phyloP scores from a whole-genome alignment of 805 yeast genomes.

The Nakazawaea pomicola region DNA sequence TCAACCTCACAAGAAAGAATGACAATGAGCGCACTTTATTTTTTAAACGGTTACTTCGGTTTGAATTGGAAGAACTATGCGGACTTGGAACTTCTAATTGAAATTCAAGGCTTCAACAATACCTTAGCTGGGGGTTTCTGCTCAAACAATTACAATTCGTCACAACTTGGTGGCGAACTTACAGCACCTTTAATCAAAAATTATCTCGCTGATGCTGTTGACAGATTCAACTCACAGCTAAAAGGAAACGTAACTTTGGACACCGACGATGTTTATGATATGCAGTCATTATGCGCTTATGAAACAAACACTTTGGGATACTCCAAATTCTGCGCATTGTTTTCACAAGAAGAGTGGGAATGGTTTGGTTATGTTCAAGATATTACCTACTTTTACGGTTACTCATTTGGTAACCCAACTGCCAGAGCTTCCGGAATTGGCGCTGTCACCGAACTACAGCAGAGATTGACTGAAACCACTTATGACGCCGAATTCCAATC shows the following conservation, averaged over 20 bases:
- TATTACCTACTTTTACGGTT: not conserved
- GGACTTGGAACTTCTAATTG: slow-evolving; percentile 17
- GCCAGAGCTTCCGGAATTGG: slow-evolving; percentile 12
- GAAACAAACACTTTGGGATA: slow-evolving; percentile 35
- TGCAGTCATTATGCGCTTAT: slow-evolving; percentile 36
- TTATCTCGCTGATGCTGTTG: not conserved
- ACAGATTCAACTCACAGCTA: slow-evolving; percentile 6
- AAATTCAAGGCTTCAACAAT: slow-evolving; percentile 16
- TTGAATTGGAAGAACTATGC: slow-evolving; percentile 17
- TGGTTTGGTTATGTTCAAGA: slow-evolving; percentile 12
- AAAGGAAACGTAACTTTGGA: slow-evolving; percentile 24
- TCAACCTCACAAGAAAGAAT: slow-evolving; percentile 43
- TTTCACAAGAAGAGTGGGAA: slow-evolving; percentile 35
- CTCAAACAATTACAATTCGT: slow-evolving; percentile 12
- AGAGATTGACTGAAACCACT: slow-evolving; percentile 6
- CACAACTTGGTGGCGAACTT: not conserved
- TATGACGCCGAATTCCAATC: slow-evolving; percentile 1
- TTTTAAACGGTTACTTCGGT: slow-evolving; percentile 46
- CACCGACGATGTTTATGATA: slow-evolving; percentile 24
- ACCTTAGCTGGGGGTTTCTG: slow-evolving; percentile 16
- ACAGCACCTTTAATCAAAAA: not conserved
- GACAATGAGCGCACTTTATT: slow-evolving; percentile 39
- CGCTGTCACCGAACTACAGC: slow-evolving; percentile 4
- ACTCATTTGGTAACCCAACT: slow-evolving; percentile 7
- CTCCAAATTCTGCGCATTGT: slow-evolving; percentile 34